phyloP scores from a whole-genome alignment of 805 yeast species.

The Metschnikowia rubicola region DNA sequence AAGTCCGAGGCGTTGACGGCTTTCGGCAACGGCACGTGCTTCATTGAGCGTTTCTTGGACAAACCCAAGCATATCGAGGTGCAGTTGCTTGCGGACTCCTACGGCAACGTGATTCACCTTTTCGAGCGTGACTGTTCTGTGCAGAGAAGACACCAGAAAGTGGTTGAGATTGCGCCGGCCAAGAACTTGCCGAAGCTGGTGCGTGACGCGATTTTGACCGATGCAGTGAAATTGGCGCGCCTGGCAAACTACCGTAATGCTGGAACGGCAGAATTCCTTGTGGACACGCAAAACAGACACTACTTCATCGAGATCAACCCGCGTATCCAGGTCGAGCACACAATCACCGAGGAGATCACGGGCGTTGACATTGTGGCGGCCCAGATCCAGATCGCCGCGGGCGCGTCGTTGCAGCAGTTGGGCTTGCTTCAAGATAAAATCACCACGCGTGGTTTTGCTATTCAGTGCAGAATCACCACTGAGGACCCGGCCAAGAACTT shows the following conservation, averaged over 20 bases:
- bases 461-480: conserved; percentile 98
- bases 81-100: conserved; percentile 87
- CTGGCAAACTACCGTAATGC: conserved; percentile 92
- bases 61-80: conserved; percentile 98
- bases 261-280: conserved; percentile 97
- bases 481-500: conserved; percentile 96
- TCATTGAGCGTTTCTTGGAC: conserved; percentile 92
- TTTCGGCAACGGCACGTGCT: conserved; percentile 98
- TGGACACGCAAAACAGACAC: conserved; percentile 89
- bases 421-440: conserved; percentile 93
- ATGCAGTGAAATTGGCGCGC: conserved; percentile 89
- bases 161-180: conserved; percentile 98
- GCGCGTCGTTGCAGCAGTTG: conserved; percentile 87
- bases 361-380: conserved; percentile 98
- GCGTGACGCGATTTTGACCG: conserved; percentile 88
- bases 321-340: conserved; percentile 96
- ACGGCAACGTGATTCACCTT: conserved; percentile 92
- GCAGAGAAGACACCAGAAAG: conserved; percentile 98
- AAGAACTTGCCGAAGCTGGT: conserved; percentile 78
- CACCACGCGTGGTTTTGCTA: conserved; percentile 95
- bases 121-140: conserved; percentile 99
- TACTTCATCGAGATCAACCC: conserved; percentile 98
- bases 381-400: conserved; percentile 98
- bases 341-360: conserved; percentile 97
- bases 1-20: conserved; percentile 90